Base-by-base conservation (phyloP, 2,329 filamentous ascomycete species). In the Aspergillus fijiensis region DNA sequence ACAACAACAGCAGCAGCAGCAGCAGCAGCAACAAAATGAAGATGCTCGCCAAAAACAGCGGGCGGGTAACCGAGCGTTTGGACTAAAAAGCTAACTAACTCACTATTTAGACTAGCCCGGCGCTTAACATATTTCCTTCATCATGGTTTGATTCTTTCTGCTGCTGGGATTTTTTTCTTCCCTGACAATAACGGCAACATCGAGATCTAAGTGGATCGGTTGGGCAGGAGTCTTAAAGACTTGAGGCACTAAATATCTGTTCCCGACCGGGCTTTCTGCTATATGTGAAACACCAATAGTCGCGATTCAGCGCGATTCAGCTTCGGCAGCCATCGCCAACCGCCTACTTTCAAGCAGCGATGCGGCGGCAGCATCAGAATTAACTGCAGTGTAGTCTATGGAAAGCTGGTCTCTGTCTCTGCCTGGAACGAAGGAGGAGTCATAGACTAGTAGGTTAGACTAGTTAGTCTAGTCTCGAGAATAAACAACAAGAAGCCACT, bases 171-270 rank as follows among this genome's bases (percentile, higher is more conserved):
- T 23, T 23, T 23, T 23, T 23, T 23, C 23, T 23, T 23, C 23
- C 3, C 23, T 23, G 23, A 23, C 23, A 23, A 23, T 23, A 23
- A 23, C 23, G 23, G 23, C 12, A 42, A 23, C 33, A 33, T 53
- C 42, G 42, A 55, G 52, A 55, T 55, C 52, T 55, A 48, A 45
- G 42, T 55, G 39, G 52, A 55, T 55, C 52, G 27, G 42, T 55
- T 55, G 52, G 27, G 52, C 52, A 55, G 52, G 27, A 35, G 33
- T 5, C 10, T 21, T 21, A 21, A 21, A 2, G 21, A 21, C 21
- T 21, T 35, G 16, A 35, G 33, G 33, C 16, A 4, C 33, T 35
- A 16, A 35, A 3, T 35, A 16, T 35, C 33, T 35, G 33, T 35
- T 35, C 33, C 33, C 33, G 33, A 35, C 33, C 33, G 33, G 31